Base-by-base conservation (phyloP, 1,284 basidiomycete genomes). In the Tilletia horrida region DNA sequence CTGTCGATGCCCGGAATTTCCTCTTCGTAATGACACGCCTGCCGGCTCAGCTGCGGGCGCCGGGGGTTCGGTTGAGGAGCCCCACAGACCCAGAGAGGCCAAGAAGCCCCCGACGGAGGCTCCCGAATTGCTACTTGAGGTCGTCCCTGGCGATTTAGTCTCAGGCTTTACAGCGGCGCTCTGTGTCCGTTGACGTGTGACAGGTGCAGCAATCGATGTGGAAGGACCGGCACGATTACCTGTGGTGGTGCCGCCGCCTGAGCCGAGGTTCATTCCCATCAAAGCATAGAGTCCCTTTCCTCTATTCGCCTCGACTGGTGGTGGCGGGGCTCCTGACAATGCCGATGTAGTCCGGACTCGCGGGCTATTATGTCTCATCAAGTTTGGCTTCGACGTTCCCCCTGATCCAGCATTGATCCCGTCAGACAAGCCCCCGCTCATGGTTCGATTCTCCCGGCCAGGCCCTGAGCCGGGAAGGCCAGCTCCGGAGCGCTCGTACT, bases 401-500 rank as follows among this genome's bases (percentile, higher is more conserved):
- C 47, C 23, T 3, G 50, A 11, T 4, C 50, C 50, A n/a, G 50
- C 50, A 27, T 25, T 25, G 21, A 13, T 8, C 50, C 50, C 50
- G 23, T 27, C 50, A 21, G 23, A 27, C n/a, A 13, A 6, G 50
- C 13, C n/a, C 23, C 50, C 27, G 21, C 50, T 14, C 23, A 52
- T n/a, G 6, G 8, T 27, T 6, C 50, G 16, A n/a, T 21, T 52
- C 50, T 52, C 50, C 16, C 50, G 50, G 7, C 21, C 50, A 14
- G 21, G 21, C 2, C 13, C 21, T 2, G 55, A 59, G 27, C 55
- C 55, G 16, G 55, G 27, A 13, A 35, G 89, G n/a, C 61, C 57
- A 55, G 43, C 62, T 29, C 35, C 40, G n/a, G 62, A 66, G 16
- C 71, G 72, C 62, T 83, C 83, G 75, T 84, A 84, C 74, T 90